Conservation (phyloP, 2,329 filamentous ascomycete species). For the Aspergillus sp. region DNA sequence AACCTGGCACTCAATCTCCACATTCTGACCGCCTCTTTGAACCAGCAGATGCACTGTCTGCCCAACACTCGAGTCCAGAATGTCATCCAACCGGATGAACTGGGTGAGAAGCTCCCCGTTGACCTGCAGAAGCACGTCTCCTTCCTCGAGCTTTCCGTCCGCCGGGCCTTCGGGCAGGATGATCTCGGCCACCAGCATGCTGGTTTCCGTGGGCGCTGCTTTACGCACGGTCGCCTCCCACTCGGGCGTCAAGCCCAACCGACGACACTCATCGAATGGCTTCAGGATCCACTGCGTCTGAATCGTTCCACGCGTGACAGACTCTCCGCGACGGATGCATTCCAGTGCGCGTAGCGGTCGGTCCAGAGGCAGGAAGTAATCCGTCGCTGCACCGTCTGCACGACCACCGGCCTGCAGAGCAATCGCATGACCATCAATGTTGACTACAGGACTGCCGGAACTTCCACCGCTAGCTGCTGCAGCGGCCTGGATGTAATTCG, state of each 20-base stretch:
- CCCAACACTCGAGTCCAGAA: constrained; percentile 84
- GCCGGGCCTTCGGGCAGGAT: constrained; percentile 89
- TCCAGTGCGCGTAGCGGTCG: constrained; percentile 83
- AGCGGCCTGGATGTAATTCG: constrained; percentile 95
- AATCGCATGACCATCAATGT: constrained; percentile 88
- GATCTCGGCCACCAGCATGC: constrained; percentile 96
- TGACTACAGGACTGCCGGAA: constrained; percentile 97
- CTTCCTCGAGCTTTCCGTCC: constrained; percentile 84
- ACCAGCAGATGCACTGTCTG: constrained; percentile 76
- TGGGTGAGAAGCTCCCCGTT: constrained; percentile 92
- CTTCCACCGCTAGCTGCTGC: constrained; percentile 95
- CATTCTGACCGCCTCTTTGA: constrained; percentile 83
- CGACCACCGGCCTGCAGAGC: constrained; percentile 92
- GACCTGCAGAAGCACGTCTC: constrained; percentile 89
- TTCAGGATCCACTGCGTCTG: constrained; percentile 97
- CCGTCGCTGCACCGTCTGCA: constrained; percentile 91
- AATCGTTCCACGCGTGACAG: constrained; percentile 89
- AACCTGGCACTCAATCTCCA: constrained; percentile 81
- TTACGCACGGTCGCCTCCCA: constrained; percentile 86
- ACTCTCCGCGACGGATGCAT: constrained; percentile 75
- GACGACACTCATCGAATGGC: constrained; percentile 93
- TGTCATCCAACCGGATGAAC: constrained; percentile 87
- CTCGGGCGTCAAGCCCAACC: constrained; percentile 78
- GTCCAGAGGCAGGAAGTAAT: constrained; percentile 95
- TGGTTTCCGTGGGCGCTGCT: constrained; percentile 87